Evolutionary conservation across 345 rosid genomes (phyloP).

Genomic region (Hibiscus tridactylites): DNA sequence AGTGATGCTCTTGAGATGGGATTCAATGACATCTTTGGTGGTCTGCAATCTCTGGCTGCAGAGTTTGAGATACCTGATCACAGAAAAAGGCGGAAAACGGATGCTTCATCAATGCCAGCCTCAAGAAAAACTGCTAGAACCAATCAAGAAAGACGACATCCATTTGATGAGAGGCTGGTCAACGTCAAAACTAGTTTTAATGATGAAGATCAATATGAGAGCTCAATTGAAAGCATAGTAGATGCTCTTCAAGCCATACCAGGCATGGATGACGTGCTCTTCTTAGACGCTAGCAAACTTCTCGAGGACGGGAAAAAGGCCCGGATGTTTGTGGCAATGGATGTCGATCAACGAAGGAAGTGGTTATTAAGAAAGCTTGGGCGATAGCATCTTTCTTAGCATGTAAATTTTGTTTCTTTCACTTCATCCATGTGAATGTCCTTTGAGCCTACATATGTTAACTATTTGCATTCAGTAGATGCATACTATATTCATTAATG

Average conservation of each 20-base stretch:
- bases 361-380: slow-evolving; percentile 27
- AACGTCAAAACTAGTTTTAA: neutral
- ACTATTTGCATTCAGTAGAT: neutral
- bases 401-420: slow-evolving; percentile 1
- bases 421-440: neutral
- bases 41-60: slow-evolving; percentile 11
- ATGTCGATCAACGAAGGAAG: slow-evolving; percentile 26
- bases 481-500: neutral
- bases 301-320: slow-evolving; percentile 38
- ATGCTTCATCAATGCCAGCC: slow-evolving; percentile 9
- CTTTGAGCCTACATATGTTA: neutral
- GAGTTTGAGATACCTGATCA: slow-evolving; percentile 21
- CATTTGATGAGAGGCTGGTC: neutral
- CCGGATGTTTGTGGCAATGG: slow-evolving; percentile 33
- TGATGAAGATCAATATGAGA: slow-evolving; percentile 3
- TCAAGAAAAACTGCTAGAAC: slow-evolving; percentile 22
- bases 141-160: slow-evolving; percentile 14
- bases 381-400: slow-evolving; percentile 4
- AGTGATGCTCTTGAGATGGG: slow-evolving; percentile 7
- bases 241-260: slow-evolving; percentile 42
- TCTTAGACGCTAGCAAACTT: slow-evolving; percentile 40
- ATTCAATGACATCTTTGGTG: slow-evolving; percentile 17
- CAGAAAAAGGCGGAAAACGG: slow-evolving; percentile 21
- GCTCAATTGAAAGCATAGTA: slow-evolving; percentile 35
- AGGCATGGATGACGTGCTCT: slow-evolving; percentile 38